Conservation (phyloP, 1,284 basidiomycete genomes). For the Ganoderma lingzhi region DNA sequence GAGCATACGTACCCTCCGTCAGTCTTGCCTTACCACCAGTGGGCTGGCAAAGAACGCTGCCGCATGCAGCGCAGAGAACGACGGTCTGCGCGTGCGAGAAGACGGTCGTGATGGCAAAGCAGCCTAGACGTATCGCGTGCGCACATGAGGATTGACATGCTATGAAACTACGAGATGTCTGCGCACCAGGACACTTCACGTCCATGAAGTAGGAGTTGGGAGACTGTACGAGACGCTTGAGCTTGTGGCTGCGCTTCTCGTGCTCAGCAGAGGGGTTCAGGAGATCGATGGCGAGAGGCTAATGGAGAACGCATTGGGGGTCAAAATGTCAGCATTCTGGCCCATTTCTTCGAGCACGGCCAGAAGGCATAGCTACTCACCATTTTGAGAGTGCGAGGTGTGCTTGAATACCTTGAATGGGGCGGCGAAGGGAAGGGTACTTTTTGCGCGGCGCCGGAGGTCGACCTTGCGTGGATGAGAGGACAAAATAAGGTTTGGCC, state of each 20-base stretch:
- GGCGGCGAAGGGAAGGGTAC: slow-evolving; percentile 35
- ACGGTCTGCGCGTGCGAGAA: slow-evolving; percentile 97
- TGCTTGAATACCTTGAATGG: slow-evolving; percentile 33
- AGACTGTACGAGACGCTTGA: slow-evolving; percentile 98
- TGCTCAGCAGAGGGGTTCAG: slow-evolving; percentile 94
- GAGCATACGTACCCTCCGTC: slow-evolving; percentile 86
- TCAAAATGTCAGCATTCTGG: background rate
- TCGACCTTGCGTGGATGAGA: slow-evolving; percentile 41
- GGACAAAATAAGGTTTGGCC: slow-evolving; percentile 40
- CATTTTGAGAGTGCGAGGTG: slow-evolving; percentile 38
- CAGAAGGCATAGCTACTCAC: slow-evolving; percentile 27
- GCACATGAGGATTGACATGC: slow-evolving; percentile 1
- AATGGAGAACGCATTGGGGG: background rate
- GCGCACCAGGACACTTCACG: slow-evolving; percentile 96
- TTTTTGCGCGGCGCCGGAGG: slow-evolving; percentile 40
- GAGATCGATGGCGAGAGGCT: slow-evolving; percentile 99
- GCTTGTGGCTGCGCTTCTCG: slow-evolving; percentile 95
- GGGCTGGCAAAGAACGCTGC: slow-evolving; percentile 96
- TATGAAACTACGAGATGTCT: background rate
- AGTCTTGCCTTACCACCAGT: slow-evolving; percentile 98
- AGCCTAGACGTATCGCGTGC: slow-evolving; percentile 58
- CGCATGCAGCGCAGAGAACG: slow-evolving; percentile 92
- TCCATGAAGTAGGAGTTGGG: slow-evolving; percentile 99
- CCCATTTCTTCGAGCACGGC: background rate
- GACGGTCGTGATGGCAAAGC: slow-evolving; percentile 94